Evolutionary conservation across 2,329 filamentous ascomycete genomes (phyloP), one percentile per base, ranked within the genome.

Genomic region (Fusarium vanettenii): DNA sequence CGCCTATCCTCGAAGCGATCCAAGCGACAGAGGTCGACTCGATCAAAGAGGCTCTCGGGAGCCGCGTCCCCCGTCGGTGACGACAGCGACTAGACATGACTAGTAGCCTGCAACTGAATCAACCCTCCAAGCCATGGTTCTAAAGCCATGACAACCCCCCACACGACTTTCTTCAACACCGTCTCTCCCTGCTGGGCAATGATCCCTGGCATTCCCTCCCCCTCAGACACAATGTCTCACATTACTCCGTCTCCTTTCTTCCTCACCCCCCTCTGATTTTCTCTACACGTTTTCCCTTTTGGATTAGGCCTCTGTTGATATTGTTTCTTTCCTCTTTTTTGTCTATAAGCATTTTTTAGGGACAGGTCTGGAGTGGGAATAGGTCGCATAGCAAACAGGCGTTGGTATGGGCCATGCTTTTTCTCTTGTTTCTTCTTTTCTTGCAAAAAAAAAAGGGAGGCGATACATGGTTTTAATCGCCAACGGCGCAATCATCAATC

Each of bases 61-160:
- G 78, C 80, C 27, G 80, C 79, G n/a, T 84, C 83, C 7, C 82
- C 83, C 22, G 82, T 84, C 52, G 82, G 82, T 39, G 83, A 84
- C 55, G 83, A 84, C 65, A 80, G 79, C 10, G 83, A 84, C 48
- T 84, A 69, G 57, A 62, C 55, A 16, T 33, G 48, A 25, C 20
- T 4, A 10, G 43, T 25, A 27, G 45, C 27, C 25, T 29, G 27
- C 48, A 71, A 35, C 16, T 29, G 57, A 48, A 68, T 70, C 66
- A 70, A 60, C 33, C 20, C n/a, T 45, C 59, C 31, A 67, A 70
- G 73, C 50, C 69, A 73, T 50, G 45, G 31, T 39, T 57, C 61
- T 37, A 10, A 70, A 70, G 29, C 60, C 55, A 66, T 37, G 45
- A 35, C 60, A 72, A 55, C 70, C 57, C 68, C 41, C 66, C 65